Evolutionary conservation across 148 eudicot genomes (phyloP), one percentile per base, ranked within the genome.

Genomic region (Rhododendron vialii): DNA sequence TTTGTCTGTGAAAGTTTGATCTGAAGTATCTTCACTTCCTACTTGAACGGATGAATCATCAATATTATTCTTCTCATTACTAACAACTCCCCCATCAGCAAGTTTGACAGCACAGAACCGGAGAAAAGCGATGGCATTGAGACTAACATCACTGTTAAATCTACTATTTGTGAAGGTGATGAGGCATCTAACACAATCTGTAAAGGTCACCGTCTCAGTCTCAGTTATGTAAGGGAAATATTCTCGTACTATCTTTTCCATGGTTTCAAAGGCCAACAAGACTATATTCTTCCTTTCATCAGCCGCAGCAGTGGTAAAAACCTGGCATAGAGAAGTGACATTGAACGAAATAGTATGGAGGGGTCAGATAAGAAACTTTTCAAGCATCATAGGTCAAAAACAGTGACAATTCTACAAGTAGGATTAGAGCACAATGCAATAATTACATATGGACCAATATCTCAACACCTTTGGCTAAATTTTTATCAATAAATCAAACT

Each of bases 31-130:
- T 71, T 88, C 91, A 57, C 86, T 86, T 75, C 67, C 88, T 57
- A 84, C 84, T 85, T 86, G 86, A 83, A 83, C 57, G 71, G 92
- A 88, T 51, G 91, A 89, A 84, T 87, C 90, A 85, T 90, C 91
- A 88, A 89, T 89, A 82, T 89, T 91, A 76, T 81, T 90, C 76
- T 93, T 92, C 86, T 91, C 94, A 84, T 88, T 90, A 89, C 92
- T 91, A 88, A 92, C 91, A 86, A 97, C 91, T 74, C 96, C 98
- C 38, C 98, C 99, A 80, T 98, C 98, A 26, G 99, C 98, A 89
- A 98, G 97, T 90, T 98, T 98, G 90, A 95, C 93, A 83, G 99
- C 99, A 86, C 98, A 98, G 88, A 93, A 98, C 82, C 98, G 98
- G 77, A 98, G 97, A 92, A 95, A 98, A 77, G 99, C 99, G 78